Evolutionary conservation across 192 early-diverging fungal genomes (phyloP).

Genomic region (Coemansia sp.): DNA sequence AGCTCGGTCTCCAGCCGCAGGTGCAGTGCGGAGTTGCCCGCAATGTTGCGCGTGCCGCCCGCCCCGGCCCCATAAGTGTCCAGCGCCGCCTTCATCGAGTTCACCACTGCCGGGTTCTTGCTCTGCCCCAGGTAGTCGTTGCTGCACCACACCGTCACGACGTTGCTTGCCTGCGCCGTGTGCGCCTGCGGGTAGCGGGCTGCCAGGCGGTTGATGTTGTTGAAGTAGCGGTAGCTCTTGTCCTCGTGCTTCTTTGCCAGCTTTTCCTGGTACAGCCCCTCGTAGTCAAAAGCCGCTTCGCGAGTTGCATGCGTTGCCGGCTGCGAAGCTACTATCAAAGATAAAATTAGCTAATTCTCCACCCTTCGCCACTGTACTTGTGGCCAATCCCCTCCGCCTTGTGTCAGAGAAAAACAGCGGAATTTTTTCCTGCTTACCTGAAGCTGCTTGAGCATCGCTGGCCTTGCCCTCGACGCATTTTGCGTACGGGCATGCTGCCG

Average conservation of each 20-base stretch:
- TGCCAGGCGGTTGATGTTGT: slow-evolving; percentile 99
- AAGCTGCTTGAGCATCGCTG: not conserved
- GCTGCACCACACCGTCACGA: slow-evolving; percentile 98
- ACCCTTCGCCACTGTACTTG: not conserved
- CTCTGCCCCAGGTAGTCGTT: slow-evolving; percentile 99
- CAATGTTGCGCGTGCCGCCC: slow-evolving; percentile 98
- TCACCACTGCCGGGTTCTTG: slow-evolving; percentile 78
- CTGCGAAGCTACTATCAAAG: slow-evolving; percentile 3
- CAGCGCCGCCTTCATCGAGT: slow-evolving; percentile 90
- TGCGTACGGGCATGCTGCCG: slow-evolving; percentile 39
- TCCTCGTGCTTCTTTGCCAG: slow-evolving; percentile 95
- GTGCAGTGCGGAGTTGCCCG: slow-evolving; percentile 95
- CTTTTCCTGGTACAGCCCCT: slow-evolving; percentile 77
- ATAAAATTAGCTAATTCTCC: not conserved
- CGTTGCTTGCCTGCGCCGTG: slow-evolving; percentile 76
- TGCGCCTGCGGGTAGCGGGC: slow-evolving; percentile 90
- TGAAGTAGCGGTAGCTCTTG: slow-evolving; percentile 98
- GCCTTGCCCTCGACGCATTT: slow-evolving; percentile 15
- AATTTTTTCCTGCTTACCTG: slow-evolving; percentile 26
- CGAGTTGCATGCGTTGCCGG: slow-evolving; percentile 24
- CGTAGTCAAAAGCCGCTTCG: slow-evolving; percentile 79
- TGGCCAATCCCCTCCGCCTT: not conserved
- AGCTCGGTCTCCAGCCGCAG: slow-evolving; percentile 88
- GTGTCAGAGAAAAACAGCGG: too few species aligned
- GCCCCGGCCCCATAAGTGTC: slow-evolving; percentile 97